These are phyloP conservation scores for Melaleuca quinquenervia DNA, from an alignment of 345 rosid genomes.

Conservation along the genomic window DNA sequence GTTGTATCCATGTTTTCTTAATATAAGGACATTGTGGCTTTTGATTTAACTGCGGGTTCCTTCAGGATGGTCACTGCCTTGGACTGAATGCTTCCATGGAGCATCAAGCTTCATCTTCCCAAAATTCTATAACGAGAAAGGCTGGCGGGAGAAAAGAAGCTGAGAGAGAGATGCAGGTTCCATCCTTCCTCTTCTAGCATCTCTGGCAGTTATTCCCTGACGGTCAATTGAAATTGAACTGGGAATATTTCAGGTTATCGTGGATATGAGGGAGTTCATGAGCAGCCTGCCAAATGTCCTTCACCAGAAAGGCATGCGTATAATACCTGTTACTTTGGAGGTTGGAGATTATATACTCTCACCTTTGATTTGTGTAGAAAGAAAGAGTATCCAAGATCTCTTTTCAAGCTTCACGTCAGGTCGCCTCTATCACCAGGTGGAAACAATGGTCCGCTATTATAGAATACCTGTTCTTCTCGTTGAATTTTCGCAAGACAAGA, in stretches of 20 bases:
- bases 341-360: slow-evolving; percentile 94
- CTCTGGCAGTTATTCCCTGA: neutral
- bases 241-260: slow-evolving; percentile 51
- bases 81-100: slow-evolving; percentile 47
- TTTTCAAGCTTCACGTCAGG: slow-evolving; percentile 91
- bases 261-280: slow-evolving; percentile 99
- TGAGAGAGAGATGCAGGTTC: slow-evolving; percentile 88
- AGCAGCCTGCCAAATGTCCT: slow-evolving; percentile 98
- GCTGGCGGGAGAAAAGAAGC: slow-evolving; percentile 90
- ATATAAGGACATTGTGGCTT: neutral
- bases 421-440: slow-evolving; percentile 90
- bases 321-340: slow-evolving; percentile 85
- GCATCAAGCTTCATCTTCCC: slow-evolving; percentile 54
- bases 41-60: neutral
- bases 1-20: neutral
- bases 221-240: neutral
- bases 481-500: slow-evolving; percentile 95
- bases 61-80: slow-evolving; percentile 59
- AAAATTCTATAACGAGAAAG: slow-evolving; percentile 76
- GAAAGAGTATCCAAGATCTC: slow-evolving; percentile 96
- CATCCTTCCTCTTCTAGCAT: neutral
- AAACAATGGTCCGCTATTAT: slow-evolving; percentile 84
- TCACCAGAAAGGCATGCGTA: slow-evolving; percentile 89
- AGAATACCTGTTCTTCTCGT: slow-evolving; percentile 92
- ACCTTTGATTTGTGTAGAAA: slow-evolving; percentile 77